Conservation (phyloP, 1,284 basidiomycete species). For the Puccinia hordei region DNA sequence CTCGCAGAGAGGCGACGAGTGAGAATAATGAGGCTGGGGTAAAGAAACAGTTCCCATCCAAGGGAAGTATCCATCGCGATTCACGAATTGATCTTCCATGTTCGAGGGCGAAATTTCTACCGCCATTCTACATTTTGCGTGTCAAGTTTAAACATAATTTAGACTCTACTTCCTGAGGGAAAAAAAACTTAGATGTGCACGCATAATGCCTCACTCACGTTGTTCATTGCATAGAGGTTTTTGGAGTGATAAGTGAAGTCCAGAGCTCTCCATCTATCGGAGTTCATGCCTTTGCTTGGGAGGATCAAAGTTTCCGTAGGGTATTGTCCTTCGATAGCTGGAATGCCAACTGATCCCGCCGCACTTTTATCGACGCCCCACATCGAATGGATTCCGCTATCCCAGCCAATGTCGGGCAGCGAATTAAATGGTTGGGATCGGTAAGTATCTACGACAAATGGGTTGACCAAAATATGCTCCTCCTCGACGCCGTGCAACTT, state of each 20-base stretch:
- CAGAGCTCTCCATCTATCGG: conserved; percentile 55
- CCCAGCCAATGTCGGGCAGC: conserved; percentile 8
- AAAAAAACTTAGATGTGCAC: not conserved
- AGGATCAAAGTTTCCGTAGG: not conserved
- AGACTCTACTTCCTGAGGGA: not conserved
- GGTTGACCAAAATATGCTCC: conserved; percentile 56
- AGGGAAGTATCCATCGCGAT: conserved; percentile 58
- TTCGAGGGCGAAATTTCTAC: conserved; percentile 57
- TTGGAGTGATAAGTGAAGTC: conserved; percentile 58
- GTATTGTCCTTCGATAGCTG: conserved; percentile 16
- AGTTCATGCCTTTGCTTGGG: not conserved
- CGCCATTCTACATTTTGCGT: conserved; percentile 56
- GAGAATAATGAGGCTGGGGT: conserved; percentile 56
- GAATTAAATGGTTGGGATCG: conserved; percentile 33
- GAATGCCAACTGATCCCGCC: conserved; percentile 50
- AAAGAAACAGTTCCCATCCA: conserved; percentile 59
- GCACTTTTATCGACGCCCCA: conserved; percentile 34
- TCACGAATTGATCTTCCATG: conserved; percentile 56
- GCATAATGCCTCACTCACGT: conserved; percentile 53
- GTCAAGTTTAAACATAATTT: not conserved
- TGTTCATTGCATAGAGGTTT: conserved; percentile 59
- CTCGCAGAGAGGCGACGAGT: conserved; percentile 54
- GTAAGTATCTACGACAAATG: conserved; percentile 57
- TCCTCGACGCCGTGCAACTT: conserved; percentile 54
- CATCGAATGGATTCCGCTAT: conserved; percentile 25